Evolutionary conservation across 2,329 filamentous ascomycete genomes (phyloP), one percentile per base, ranked within the genome.

Genomic region (Microdochium nivale): DNA sequence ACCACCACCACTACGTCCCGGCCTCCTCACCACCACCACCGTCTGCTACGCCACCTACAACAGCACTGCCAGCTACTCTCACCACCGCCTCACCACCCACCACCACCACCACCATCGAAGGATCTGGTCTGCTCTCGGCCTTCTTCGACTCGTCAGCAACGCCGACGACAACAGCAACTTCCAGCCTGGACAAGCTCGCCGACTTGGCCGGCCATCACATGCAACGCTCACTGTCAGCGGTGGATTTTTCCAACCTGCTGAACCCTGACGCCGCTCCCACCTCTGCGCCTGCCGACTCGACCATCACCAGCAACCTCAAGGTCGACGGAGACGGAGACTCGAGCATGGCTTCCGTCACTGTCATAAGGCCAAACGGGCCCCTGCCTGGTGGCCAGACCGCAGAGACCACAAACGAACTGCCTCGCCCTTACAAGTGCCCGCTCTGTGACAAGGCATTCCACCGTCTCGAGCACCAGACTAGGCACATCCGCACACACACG

Each of bases 401-500:
- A 70, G 70, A 89, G 78, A 76, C 71, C 53, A 57, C 67, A 48
- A 73, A 70, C 57, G 92, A 97, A 70, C 81, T 97, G 51, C 94
- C 94, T 54, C 86, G 94, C 52, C 92, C 92, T 1, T 99, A 99
- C 83, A 97, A 97, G 77, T 99, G 92, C 71, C 91, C 92, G 55
- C 82, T 99, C 56, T 99, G 94, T 76, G 92, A 96, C 64, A 95
- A 96, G 79, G 92, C 94, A 55, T 99, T 99, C 74, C 94, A 97
- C 77, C 90, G 94, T 56, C 80, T 99, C 43, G 92, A 97, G 76
- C 92, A 97, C 70, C 92, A 96, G 78, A 84, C 81, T 23, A 74
- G 79, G 62, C 92, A 99, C 71, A 97, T 97, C 66, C 85, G 92
- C 63, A 97, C 94, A 7, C 92, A 99, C 71, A 99, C 92, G 0